Conservation (phyloP, 2,329 filamentous ascomycete genomes). For the Exophiala alcalophila region DNA sequence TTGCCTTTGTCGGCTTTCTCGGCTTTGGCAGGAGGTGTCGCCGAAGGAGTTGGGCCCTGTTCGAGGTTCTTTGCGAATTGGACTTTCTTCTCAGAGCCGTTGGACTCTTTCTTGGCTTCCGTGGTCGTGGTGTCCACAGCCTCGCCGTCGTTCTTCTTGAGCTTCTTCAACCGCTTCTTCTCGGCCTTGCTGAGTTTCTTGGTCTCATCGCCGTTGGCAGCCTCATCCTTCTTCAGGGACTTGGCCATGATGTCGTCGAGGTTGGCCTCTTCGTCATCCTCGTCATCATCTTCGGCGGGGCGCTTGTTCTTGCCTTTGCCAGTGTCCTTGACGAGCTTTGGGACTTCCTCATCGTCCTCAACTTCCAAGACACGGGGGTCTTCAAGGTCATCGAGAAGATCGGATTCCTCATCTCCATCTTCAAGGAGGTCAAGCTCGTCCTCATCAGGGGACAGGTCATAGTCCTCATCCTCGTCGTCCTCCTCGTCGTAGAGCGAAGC, state of each 20-base stretch:
- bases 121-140: slow-evolving; percentile 49
- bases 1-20: slow-evolving; percentile 47
- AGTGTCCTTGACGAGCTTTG: slow-evolving; percentile 43
- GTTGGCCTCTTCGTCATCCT: slow-evolving; percentile 51
- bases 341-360: slow-evolving; percentile 71
- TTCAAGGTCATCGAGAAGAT: slow-evolving; percentile 73
- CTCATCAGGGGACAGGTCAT: slow-evolving; percentile 76
- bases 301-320: slow-evolving; percentile 89
- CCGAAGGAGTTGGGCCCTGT: slow-evolving; percentile 82
- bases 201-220: slow-evolving; percentile 55
- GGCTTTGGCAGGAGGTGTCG: slow-evolving; percentile 43
- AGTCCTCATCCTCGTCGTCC: slow-evolving; percentile 63
- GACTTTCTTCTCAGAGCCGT: slow-evolving; percentile 69
- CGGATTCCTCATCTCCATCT: slow-evolving; percentile 61
- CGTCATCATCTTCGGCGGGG: slow-evolving; percentile 65
- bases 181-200: slow-evolving; percentile 89
- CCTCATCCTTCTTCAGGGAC: slow-evolving; percentile 53
- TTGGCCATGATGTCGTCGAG: slow-evolving; percentile 87
- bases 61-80: slow-evolving; percentile 99
- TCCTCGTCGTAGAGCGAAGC: slow-evolving; percentile 49
- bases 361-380: slow-evolving; percentile 82
- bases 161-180: slow-evolving; percentile 95
- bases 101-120: slow-evolving; percentile 56
- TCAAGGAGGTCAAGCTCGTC: slow-evolving; percentile 64
- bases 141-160: slow-evolving; percentile 97